These are phyloP conservation scores for Colletotrichum godetiae DNA, from an alignment of 2,329 filamentous ascomycete species.

Conservation along the genomic window DNA sequence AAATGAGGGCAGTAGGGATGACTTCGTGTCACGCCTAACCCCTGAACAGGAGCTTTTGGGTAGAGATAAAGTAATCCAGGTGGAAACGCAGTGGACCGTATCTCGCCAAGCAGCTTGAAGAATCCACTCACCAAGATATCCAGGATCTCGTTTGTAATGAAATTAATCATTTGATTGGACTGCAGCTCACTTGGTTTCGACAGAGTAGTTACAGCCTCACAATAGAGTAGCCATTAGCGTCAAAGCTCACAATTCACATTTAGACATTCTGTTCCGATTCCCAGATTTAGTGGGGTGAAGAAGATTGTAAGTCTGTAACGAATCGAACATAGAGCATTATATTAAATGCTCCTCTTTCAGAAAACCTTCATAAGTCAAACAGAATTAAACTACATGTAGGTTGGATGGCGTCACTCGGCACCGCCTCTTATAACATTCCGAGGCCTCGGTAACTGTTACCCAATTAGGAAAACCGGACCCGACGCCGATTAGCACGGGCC, in stretches of 20 bases:
- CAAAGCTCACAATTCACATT: not conserved
- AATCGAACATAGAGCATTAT: not conserved
- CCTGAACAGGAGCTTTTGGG: not conserved
- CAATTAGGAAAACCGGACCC: slow-evolving; percentile 11
- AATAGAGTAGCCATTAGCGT: too few species aligned
- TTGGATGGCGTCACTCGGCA: not conserved
- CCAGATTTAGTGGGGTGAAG: not conserved
- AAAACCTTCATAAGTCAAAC: not conserved
- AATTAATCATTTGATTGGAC: too few species aligned
- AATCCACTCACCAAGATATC: not conserved
- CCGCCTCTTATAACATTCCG: not conserved
- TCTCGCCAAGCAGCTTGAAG: not conserved
- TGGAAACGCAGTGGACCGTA: not conserved
- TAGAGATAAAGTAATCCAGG: not conserved
- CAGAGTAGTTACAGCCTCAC: too few species aligned
- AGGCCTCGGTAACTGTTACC: slow-evolving; percentile 8
- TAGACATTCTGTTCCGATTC: not conserved
- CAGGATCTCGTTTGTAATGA: not conserved
- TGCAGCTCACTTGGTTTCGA: too few species aligned
- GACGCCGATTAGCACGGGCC: not conserved
- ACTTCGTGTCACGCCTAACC: not conserved
- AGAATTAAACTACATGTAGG: not conserved
- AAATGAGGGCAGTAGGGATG: not conserved
- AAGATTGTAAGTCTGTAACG: too few species aligned
- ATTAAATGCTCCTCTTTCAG: not conserved